These are phyloP conservation scores for Phytopythium ostracodes DNA, from an alignment of 352 stramenopile species.

Conservation along the genomic window DNA sequence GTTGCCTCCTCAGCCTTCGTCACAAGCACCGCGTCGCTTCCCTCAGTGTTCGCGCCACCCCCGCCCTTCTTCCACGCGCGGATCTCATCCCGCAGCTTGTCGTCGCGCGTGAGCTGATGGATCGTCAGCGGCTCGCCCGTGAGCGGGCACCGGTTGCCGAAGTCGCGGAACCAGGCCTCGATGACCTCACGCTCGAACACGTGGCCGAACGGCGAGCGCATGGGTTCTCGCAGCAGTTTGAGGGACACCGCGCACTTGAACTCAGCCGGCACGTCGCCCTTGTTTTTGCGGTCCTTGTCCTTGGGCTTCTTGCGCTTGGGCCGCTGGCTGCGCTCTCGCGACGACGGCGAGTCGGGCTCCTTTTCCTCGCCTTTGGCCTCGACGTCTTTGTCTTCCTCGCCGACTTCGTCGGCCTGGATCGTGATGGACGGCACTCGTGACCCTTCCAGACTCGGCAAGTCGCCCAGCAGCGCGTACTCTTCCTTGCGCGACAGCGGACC, in stretches of 20 bases:
- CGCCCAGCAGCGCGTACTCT: slow-evolving; percentile 72
- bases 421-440: slow-evolving; percentile 29
- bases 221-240: slow-evolving; percentile 61
- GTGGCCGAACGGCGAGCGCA: slow-evolving; percentile 74
- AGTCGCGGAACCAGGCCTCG: slow-evolving; percentile 78
- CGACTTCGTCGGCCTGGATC: slow-evolving; percentile 36
- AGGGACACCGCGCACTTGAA: slow-evolving; percentile 77
- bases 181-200: slow-evolving; percentile 77
- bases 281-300: slow-evolving; percentile 28
- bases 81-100: slow-evolving; percentile 56
- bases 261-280: slow-evolving; percentile 33
- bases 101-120: slow-evolving; percentile 43
- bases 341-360: slow-evolving; percentile 6
- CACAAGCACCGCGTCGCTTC: neutral
- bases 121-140: slow-evolving; percentile 63
- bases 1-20: slow-evolving; percentile 7
- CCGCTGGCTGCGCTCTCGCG: slow-evolving; percentile 16
- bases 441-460: slow-evolving; percentile 57
- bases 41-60: neutral
- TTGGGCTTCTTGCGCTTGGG: slow-evolving; percentile 23
- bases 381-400: slow-evolving; percentile 23
- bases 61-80: slow-evolving; percentile 55
- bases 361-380: slow-evolving; percentile 31
- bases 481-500: slow-evolving; percentile 67
- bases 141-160: slow-evolving; percentile 76